Conservation (phyloP, 2,329 filamentous ascomycete genomes). For the Penicillium sp. region DNA sequence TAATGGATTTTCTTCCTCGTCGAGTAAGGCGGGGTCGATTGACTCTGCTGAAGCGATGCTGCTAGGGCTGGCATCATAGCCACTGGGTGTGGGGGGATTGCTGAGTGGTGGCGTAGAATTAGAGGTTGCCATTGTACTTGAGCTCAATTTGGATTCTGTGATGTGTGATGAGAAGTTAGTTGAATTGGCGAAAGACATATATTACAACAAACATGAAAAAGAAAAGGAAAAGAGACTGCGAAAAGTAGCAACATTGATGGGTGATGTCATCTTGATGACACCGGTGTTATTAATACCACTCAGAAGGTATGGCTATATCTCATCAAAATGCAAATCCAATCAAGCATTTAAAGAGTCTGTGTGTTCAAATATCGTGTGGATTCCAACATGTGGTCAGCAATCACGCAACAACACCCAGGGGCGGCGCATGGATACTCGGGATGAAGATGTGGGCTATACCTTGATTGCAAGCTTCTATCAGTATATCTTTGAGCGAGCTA, state of each 20-base stretch:
- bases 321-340: too few species aligned
- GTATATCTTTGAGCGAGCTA: too few species aligned
- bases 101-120: not conserved
- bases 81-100: not conserved
- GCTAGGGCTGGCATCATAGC: not conserved
- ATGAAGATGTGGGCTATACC: too few species aligned
- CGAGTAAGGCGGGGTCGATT: slow-evolving; percentile 13
- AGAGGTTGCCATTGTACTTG: not conserved
- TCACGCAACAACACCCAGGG: too few species aligned
- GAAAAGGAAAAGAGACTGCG: not conserved
- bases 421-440: too few species aligned
- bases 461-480: too few species aligned
- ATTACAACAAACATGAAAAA: too few species aligned
- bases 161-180: not conserved
- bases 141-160: not conserved
- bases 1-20: slow-evolving; percentile 28
- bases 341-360: too few species aligned
- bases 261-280: not conserved
- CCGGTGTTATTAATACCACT: not conserved
- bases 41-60: not conserved
- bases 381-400: too few species aligned
- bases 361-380: too few species aligned
- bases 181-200: not conserved
- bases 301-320: not conserved
- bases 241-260: not conserved